These are phyloP conservation scores for Talaromyces thailandensis DNA, from an alignment of 495 filamentous ascomycete species.

Conservation along the genomic window DNA sequence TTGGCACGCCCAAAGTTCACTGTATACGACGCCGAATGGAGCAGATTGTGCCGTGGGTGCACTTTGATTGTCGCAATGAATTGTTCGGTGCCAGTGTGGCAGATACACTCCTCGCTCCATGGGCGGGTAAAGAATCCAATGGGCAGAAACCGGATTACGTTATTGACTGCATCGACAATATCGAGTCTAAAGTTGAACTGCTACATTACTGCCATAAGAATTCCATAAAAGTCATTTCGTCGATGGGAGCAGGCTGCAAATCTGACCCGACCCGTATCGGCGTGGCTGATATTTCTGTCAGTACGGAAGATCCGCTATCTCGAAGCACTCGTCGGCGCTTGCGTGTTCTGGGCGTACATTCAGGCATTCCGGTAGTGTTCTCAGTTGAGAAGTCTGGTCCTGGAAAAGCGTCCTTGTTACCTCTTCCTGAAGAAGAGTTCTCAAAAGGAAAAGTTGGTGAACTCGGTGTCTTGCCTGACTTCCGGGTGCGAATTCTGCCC, in stretches of 20 bases:
- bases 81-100: constrained; percentile 66
- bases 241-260: constrained; percentile 97
- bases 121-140: constrained; percentile 42
- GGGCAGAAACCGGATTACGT: constrained; percentile 71
- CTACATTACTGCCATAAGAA: constrained; percentile 78
- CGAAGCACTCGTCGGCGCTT: constrained; percentile 72
- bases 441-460: constrained; percentile 81
- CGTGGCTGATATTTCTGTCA: constrained; percentile 85
- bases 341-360: constrained; percentile 67
- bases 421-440: constrained; percentile 82
- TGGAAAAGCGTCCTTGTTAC: constrained; percentile 83
- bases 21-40: constrained; percentile 69
- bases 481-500: constrained; percentile 85
- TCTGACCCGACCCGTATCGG: constrained; percentile 88
- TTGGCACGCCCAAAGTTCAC: constrained; percentile 89
- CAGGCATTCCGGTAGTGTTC: constrained; percentile 84
- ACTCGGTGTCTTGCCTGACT: constrained; percentile 80
- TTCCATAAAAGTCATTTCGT: constrained; percentile 72
- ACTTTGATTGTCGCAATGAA: constrained; percentile 80
- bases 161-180: constrained; percentile 97
- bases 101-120: constrained; percentile 51
- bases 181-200: constrained; percentile 88
- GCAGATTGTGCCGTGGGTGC: constrained; percentile 82
- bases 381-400: constrained; percentile 87
- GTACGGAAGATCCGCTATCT: constrained; percentile 84